These are phyloP conservation scores for Cupressus sempervirens DNA, from an alignment of 75 land plant genomes.

Conservation along the genomic window DNA sequence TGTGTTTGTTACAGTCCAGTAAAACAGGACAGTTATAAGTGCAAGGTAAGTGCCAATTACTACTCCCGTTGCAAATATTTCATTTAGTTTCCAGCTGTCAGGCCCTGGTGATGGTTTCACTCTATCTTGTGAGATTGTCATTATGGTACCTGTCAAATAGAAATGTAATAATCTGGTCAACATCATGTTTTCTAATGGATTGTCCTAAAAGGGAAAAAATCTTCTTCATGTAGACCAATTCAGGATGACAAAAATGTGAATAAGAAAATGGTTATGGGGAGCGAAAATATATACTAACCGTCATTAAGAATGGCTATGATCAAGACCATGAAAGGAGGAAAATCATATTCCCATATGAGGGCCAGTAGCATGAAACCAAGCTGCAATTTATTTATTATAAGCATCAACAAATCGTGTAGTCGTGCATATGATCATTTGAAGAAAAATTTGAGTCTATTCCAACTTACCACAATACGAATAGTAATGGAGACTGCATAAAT, in stretches of 20 bases:
- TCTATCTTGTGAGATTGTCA: conserved; percentile 67
- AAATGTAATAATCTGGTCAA: background rate
- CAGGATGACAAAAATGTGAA: conserved; percentile 10
- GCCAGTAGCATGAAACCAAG: conserved; percentile 62
- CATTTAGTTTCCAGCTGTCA: conserved; percentile 67
- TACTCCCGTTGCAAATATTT: conserved; percentile 69
- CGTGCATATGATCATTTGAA: background rate
- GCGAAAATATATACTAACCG: conserved; percentile 23
- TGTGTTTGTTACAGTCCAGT: conserved; percentile 41
- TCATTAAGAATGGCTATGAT: conserved; percentile 70
- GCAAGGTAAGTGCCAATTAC: conserved; percentile 61
- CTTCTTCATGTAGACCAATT: background rate
- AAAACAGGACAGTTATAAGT: conserved; percentile 51
- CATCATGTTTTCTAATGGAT: background rate
- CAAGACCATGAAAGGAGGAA: conserved; percentile 72
- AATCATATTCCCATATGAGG: conserved; percentile 59
- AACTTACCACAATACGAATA: conserved; percentile 66
- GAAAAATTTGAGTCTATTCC: background rate
- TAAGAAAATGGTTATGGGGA: background rate
- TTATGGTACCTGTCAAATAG: conserved; percentile 47
- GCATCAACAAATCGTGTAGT: background rate
- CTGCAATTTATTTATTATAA: conserved; percentile 22
- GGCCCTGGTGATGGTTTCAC: conserved; percentile 65
- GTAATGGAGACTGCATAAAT: conserved; percentile 73
- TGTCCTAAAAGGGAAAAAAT: background rate